Percentiles rank a stretch among this genome's conserved stretches.
phyloP scores from a whole-genome alignment of 2,329 filamentous ascomycete genomes.

The Akanthomyces lecanii region DNA sequence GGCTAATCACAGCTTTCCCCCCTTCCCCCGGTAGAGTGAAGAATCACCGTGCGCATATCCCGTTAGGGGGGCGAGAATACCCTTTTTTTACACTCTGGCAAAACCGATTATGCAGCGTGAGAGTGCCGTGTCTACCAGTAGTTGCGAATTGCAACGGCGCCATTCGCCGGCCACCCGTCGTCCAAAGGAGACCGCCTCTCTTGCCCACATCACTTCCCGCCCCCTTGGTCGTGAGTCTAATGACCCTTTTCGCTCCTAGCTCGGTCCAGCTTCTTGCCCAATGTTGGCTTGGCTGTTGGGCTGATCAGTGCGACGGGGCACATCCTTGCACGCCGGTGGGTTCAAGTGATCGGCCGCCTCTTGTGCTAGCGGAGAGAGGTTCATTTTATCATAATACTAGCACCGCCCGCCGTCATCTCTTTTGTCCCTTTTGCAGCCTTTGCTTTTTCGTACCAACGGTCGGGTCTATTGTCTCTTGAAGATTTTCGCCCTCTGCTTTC shows the following conservation, averaged over 20 bases:
- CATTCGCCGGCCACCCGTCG: neutral
- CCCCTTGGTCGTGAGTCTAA: neutral
- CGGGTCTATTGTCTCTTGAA: neutral
- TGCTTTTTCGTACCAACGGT: neutral
- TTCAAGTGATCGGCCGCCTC: conserved; percentile 15
- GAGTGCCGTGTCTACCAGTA: neutral
- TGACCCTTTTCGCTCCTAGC: neutral
- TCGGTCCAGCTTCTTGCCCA: conserved; percentile 1
- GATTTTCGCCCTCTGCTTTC: neutral
- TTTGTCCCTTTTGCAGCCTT: neutral
- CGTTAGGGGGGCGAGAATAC: neutral
- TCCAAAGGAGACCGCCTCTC: neutral
- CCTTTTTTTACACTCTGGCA: neutral
- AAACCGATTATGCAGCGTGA: neutral
- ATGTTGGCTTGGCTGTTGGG: conserved; percentile 6
- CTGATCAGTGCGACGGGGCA: conserved; percentile 15
- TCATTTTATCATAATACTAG: conserved; percentile 15
- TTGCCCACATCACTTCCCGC: neutral
- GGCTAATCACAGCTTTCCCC: neutral
- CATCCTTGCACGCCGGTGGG: conserved; percentile 10
- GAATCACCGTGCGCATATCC: conserved; percentile 6
- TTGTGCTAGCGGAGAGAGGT: conserved; percentile 2
- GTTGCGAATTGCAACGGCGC: neutral
- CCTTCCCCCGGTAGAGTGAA: neutral
- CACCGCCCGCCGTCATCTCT: conserved; percentile 5